Evolutionary conservation across 2,329 filamentous ascomycete species (phyloP), one percentile per base, ranked within the genome.

Genomic region (Didymosphaeria variabile): DNA sequence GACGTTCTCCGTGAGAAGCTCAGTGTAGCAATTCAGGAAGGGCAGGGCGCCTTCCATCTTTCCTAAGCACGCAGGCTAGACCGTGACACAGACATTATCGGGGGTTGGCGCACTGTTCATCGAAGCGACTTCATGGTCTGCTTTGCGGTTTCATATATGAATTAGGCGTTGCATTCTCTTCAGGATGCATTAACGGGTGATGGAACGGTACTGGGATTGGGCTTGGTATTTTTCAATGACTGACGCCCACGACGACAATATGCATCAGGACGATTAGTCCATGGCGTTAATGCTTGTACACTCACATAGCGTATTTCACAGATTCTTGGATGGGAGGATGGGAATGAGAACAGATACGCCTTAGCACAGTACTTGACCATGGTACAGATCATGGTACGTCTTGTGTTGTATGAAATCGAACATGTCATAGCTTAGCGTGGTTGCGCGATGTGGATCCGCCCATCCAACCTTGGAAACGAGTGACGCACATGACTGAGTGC

Each of bases 21-120:
- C 57, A 88, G 87, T 66, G 90, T 90, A 66, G 96, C 95, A 29
- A 97, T 97, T 76, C 91, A 89, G 78, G 96, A 99, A 82, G 95
- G 95, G 26, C 95, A 99, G 78, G 95, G 95, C 32, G 95, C 96
- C 62, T 99, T 99, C 86, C 95, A 98, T 80, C 85, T 99, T 67
- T 97, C 94, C 62, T 97, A 85, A 65, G 42, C 32, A 58, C 38
- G 36, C 51, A 59, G 42, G 53, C 53, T 46, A n/a, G 42, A 46
- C 31, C 53, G 34, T 29, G 7, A 31, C n/a, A 26, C 26, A 3
- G 36, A 40, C 44, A 56, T 53, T 29, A 38, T 36, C 26, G 46
- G 54, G 57, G 57, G 52, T 46, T 42, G 52, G 60, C 52, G 52
- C 31, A 51, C 44, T 21, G 40, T 36, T 45, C 38, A 36, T 46